Evolutionary conservation across 176 grass and related monocot species (phyloP).

Genomic region (Dactylis glomerata): DNA sequence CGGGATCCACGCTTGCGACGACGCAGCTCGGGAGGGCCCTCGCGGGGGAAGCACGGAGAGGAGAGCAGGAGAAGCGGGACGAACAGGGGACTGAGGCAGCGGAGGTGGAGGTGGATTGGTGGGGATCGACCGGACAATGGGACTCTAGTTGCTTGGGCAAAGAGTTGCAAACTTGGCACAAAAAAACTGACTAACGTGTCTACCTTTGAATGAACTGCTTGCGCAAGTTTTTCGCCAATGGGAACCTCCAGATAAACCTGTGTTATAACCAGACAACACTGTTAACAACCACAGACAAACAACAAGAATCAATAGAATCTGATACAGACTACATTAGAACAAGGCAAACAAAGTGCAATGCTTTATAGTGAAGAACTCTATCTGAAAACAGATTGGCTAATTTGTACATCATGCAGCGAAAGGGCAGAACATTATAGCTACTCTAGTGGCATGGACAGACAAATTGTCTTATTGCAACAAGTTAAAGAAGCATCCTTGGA

Average conservation of each 20-base stretch:
- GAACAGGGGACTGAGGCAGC: no score
- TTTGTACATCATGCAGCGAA: not conserved
- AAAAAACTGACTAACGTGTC: not conserved
- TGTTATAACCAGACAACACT: not conserved
- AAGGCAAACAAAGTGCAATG: constrained; percentile 16
- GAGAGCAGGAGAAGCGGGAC: no score
- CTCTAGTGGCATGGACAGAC: not conserved
- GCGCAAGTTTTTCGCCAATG: constrained; percentile 81
- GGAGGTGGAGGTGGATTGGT: no score
- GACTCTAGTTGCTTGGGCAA: not conserved
- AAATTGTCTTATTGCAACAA: not conserved
- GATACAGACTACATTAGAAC: constrained; percentile 7
- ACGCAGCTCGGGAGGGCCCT: no score
- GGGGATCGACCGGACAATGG: no score
- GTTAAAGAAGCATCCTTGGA: not conserved
- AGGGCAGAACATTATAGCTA: not conserved
- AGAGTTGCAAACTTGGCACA: not conserved
- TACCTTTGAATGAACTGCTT: constrained; percentile 88
- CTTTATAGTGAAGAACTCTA: not conserved
- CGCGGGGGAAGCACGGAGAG: no score
- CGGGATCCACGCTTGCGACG: no score
- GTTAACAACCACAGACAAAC: not conserved
- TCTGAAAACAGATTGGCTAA: not conserved
- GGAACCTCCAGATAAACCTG: constrained; percentile 98
- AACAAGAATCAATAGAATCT: constrained; percentile 3